Conservation (phyloP, 2,329 filamentous ascomycete genomes). For the Clarireedia hainanense region DNA sequence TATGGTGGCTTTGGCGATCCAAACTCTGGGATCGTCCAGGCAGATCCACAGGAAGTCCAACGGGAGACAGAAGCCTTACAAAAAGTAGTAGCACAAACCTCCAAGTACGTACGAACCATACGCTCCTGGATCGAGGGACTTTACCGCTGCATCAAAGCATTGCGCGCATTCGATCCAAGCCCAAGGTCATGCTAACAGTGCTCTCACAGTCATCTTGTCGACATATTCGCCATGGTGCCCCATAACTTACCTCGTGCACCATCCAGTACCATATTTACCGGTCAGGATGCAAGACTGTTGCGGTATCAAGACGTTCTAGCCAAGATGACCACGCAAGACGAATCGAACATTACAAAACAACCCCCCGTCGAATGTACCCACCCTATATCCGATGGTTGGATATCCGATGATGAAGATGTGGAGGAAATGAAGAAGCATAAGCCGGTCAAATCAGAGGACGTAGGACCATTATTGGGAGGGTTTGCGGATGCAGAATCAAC, state of each 20-base stretch:
- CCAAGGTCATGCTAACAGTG: conserved; percentile 13
- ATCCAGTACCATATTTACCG: conserved; percentile 34
- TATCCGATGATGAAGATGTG: conserved; percentile 28
- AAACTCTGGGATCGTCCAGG: conserved; percentile 41
- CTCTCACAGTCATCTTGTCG: conserved; percentile 51
- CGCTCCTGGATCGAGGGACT: conserved; percentile 5
- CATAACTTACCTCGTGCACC: conserved; percentile 36
- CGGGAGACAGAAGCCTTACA: conserved; percentile 58
- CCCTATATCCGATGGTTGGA: conserved; percentile 37
- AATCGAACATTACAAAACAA: conserved; percentile 32
- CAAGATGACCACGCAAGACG: conserved; percentile 44
- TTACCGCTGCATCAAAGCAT: neutral
- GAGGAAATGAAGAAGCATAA: conserved; percentile 24
- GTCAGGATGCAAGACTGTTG: conserved; percentile 47
- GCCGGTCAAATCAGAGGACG: conserved; percentile 28
- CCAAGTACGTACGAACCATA: conserved; percentile 41
- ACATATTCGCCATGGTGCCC: conserved; percentile 58
- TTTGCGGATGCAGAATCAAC: conserved; percentile 28
- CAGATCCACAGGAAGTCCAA: conserved; percentile 54
- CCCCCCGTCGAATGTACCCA: conserved; percentile 20
- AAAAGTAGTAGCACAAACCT: conserved; percentile 55
- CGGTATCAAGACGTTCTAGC: conserved; percentile 56
- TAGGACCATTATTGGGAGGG: conserved; percentile 29
- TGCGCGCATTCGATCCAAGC: neutral
- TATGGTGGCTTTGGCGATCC: conserved; percentile 58